These are phyloP conservation scores for Pichia sorboxylosa DNA, from an alignment of 1,139 yeast genomes.

Conservation along the genomic window DNA sequence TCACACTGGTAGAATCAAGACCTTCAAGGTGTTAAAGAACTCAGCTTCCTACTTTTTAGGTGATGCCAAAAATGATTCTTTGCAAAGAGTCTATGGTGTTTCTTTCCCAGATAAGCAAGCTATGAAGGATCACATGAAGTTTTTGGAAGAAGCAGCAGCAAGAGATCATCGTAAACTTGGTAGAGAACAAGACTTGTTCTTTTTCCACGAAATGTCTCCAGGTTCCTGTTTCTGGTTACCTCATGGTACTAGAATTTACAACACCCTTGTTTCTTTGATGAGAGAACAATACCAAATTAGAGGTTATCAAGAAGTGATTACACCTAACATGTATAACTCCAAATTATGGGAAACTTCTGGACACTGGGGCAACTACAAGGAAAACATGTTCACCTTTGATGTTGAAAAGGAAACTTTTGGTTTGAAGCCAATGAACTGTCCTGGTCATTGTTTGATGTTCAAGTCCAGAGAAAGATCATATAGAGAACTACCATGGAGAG, in stretches of 20 bases:
- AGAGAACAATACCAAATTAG: constrained; percentile 77
- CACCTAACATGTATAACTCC: constrained; percentile 94
- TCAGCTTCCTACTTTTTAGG: constrained; percentile 95
- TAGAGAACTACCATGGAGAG: constrained; percentile 91
- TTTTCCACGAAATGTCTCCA: constrained; percentile 93
- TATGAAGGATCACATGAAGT: constrained; percentile 91
- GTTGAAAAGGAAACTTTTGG: constrained; percentile 29
- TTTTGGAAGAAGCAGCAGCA: constrained; percentile 90
- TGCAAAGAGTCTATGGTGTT: constrained; percentile 96
- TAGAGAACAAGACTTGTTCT: constrained; percentile 88
- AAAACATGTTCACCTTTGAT: constrained; percentile 63
- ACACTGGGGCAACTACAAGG: constrained; percentile 91
- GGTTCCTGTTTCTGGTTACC: constrained; percentile 98
- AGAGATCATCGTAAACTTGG: constrained; percentile 98
- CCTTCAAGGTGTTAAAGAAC: constrained; percentile 87
- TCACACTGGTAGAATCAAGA: constrained; percentile 92
- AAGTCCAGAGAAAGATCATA: constrained; percentile 80
- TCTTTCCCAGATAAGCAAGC: constrained; percentile 97
- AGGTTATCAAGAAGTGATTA: constrained; percentile 94
- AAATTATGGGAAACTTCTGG: constrained; percentile 97
- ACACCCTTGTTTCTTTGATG: constrained; percentile 65
- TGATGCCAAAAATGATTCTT: constrained; percentile 82
- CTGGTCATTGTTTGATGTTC: constrained; percentile 91
- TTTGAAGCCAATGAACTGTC: constrained; percentile 97
- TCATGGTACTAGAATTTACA: constrained; percentile 94